phyloP scores from a whole-genome alignment of 2,329 filamentous ascomycete genomes.

The Leptographium galeiforme region DNA sequence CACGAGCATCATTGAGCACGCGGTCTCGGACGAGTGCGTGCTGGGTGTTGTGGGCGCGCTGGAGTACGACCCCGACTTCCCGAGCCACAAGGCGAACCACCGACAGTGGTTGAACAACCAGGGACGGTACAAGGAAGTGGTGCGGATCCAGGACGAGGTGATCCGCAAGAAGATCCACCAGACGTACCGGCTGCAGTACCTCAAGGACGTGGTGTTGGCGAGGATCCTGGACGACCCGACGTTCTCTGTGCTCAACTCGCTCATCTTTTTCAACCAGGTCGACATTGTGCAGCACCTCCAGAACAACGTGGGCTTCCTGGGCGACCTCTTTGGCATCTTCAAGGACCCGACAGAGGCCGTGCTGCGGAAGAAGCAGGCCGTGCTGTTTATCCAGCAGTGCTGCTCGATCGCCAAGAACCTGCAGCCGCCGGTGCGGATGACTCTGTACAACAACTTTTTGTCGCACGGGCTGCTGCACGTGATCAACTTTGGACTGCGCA shows the following conservation, averaged over 20 bases:
- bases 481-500: conserved; percentile 81
- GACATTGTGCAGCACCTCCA: conserved; percentile 96
- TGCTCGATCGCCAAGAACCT: conserved; percentile 89
- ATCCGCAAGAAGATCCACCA: conserved; percentile 89
- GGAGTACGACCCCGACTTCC: conserved; percentile 97
- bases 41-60: conserved; percentile 87
- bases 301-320: conserved; percentile 61
- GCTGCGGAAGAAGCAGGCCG: conserved; percentile 79
- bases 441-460: conserved; percentile 82
- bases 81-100: conserved; percentile 93
- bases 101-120: conserved; percentile 82
- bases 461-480: conserved; percentile 75
- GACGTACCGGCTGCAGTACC: conserved; percentile 88
- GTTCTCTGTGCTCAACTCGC: conserved; percentile 90
- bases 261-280: conserved; percentile 98
- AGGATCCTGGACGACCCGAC: conserved; percentile 95
- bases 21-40: conserved; percentile 79
- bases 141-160: conserved; percentile 70
- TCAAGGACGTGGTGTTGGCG: conserved; percentile 96
- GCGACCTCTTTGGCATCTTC: conserved; percentile 75
- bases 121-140: conserved; percentile 90
- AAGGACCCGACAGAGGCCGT: conserved; percentile 47
- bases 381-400: conserved; percentile 93
- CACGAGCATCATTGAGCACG: conserved; percentile 83
- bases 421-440: conserved; percentile 67